Conservation (phyloP, 495 filamentous ascomycete species). For the Aspergillus bridgeri region DNA sequence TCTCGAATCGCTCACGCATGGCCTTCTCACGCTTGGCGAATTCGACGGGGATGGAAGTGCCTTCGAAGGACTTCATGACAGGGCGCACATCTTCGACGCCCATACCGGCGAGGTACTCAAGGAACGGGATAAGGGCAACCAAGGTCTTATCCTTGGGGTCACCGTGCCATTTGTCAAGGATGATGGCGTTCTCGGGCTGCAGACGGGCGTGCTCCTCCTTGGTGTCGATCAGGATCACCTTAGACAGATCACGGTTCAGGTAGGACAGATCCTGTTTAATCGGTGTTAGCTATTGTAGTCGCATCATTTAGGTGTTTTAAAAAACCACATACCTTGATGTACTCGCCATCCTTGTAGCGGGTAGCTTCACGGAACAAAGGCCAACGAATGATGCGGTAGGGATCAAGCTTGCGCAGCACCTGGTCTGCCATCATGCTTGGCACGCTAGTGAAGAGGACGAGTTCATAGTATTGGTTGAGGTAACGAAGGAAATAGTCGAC, state of each 20-base stretch:
- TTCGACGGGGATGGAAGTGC: conserved; percentile 78
- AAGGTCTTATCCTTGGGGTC: conserved; percentile 77
- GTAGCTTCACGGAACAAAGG: conserved; percentile 93
- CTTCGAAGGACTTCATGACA: conserved; percentile 83
- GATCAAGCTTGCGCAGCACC: conserved; percentile 88
- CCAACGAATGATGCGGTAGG: conserved; percentile 94
- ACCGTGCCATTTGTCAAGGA: conserved; percentile 86
- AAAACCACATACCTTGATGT: conserved; percentile 73
- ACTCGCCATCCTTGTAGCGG: conserved; percentile 89
- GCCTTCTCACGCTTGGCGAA: conserved; percentile 85
- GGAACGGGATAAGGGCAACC: conserved; percentile 85
- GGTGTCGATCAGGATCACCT: conserved; percentile 90
- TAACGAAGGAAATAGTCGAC: conserved; percentile 97
- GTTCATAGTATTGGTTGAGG: conserved; percentile 93
- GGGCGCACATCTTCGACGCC: conserved; percentile 77
- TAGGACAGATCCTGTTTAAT: conserved; percentile 78
- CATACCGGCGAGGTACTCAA: conserved; percentile 96
- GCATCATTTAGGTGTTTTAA: not conserved
- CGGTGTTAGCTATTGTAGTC: conserved; percentile 2
- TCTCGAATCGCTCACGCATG: conserved; percentile 74
- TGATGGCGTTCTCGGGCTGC: conserved; percentile 92
- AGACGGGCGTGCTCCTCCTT: conserved; percentile 70
- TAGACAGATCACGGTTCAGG: conserved; percentile 90
- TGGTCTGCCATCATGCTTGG: conserved; percentile 79
- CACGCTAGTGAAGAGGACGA: conserved; percentile 89